Evolutionary conservation across 345 rosid genomes (phyloP), one percentile per base, ranked within the genome.

Genomic region (Passiflora organensis): DNA sequence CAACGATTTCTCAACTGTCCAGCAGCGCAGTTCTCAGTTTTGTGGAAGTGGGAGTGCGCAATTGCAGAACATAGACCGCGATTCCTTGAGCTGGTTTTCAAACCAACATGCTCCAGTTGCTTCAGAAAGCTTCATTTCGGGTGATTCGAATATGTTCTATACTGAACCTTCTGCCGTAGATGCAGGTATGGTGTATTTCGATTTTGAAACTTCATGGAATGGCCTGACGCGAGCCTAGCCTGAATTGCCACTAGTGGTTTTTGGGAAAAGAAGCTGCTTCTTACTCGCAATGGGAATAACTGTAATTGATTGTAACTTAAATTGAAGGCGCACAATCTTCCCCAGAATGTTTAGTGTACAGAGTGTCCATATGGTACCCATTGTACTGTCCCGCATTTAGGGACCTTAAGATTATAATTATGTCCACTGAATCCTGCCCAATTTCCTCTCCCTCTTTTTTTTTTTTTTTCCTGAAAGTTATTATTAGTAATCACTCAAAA

Each of bases 131-230:
- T 17, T 56, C 53, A 22, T 16, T 11, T 22, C 76, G 53, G 13
- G 45, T 3, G 64, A 64, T 34, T 21, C 38, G 58, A 51, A 56
- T 63, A 25, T 5, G 5, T 39, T 59, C 54, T 55, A 66, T 20
- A 32, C 77, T 10, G 78, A 67, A 14, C 59, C 58, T 43, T n/a
- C 61, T 32, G 20, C 55, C 1, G 34, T 68, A 48, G 87, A 82
- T 48, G 43, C 65, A 39, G 80, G 73, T 66, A 55, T 69, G 68
- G 48, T 50, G 6, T 72, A 43, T 0, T 72, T 72, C 1, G 76
- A 83, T 66, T 69, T 73, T 55, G 86, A 72, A 36, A 59, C 56
- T 49, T 61, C 78, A 54, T 72, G 67, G 80, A 59, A 68, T 58
- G 61, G 59, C 45, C 34, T 62, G 55, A 61, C 70, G 4, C 71